Base-by-base conservation (phyloP, 352 stramenopile genomes). In the Saprolegnia parasitica region DNA sequence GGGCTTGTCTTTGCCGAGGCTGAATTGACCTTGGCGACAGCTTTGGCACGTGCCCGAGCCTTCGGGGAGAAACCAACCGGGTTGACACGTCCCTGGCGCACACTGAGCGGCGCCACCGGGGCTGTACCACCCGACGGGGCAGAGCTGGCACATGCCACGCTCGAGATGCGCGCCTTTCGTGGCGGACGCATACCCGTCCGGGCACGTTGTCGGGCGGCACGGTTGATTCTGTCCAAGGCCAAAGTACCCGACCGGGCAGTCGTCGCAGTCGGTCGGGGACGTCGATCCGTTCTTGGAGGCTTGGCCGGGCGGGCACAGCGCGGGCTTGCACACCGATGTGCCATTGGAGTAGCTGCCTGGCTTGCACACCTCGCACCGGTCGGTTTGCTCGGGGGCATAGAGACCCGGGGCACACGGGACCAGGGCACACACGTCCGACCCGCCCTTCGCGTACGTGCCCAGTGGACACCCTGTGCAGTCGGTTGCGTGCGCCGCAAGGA, bases 381-480 rank as follows among this genome's bases (percentile, higher is more conserved):
- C 56, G 13, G 61, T 67, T 56, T 67, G 39, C 56, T 67, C 61
- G 1, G 61, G 61, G 1, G 61, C 61, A 46, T 47, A 67, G 18
- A 29, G 26, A 2, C 61, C 61, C 26, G 61, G 21, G 18, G 61
- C 40, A 46, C 78, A 85, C 58, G 71, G 79, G 40, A 77, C 76
- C 0, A 72, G 65, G 32, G 65, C 73, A 35, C 78, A 85, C 9
- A 76, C 37, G 8, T 66, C 64, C 9, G 75, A 73, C 21, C 73
- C 73, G 23, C 78, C 78, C 20, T 77, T 72, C 1, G 78, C 80
- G 56, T 72, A 85, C 5, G 76, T 63, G 8, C 78, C 78, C 9
- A 81, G 78, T 35, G 79, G 76, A 18, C 76, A 85, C 26, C 78
- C 78, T 35, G 72, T 83, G 73, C 78, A 85, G 71, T 83, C 78